Evolutionary conservation across 1,284 basidiomycete genomes (phyloP).

Genomic region (Mycocalia duriaeana): DNA sequence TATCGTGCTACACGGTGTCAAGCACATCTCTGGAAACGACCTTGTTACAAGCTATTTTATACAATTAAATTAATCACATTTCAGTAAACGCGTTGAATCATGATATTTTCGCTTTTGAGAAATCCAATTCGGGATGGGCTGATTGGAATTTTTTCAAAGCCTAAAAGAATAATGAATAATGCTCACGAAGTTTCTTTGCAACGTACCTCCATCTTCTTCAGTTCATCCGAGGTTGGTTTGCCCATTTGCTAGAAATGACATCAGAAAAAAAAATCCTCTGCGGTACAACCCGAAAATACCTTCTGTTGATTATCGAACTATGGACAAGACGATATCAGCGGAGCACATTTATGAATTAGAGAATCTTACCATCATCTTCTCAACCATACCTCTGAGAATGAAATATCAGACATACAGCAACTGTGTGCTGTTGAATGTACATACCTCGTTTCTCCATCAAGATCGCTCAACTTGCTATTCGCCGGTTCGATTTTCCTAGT

Average conservation of each 20-base stretch:
- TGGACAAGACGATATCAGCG: too few relatives aligned
- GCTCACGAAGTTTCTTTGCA: too few relatives aligned
- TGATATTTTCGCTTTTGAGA: slow-evolving; percentile 86
- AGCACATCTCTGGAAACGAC: too few relatives aligned
- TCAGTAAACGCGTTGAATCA: slow-evolving; percentile 27
- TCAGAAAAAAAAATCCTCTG: background rate
- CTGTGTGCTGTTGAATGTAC: slow-evolving; percentile 7
- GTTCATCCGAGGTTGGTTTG: slow-evolving; percentile 87
- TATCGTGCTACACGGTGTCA: too few relatives aligned
- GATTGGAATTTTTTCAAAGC: slow-evolving; percentile 86
- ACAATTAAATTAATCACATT: too few relatives aligned
- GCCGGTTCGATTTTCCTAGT: slow-evolving; percentile 94
- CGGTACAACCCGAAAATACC: slow-evolving; percentile 40
- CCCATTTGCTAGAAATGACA: slow-evolving; percentile 75
- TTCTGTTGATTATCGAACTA: slow-evolving; percentile 98
- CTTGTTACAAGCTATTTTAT: too few relatives aligned
- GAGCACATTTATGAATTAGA: slow-evolving; percentile 6
- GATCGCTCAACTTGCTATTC: slow-evolving; percentile 93
- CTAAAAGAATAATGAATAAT: too few relatives aligned
- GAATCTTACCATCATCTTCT: slow-evolving; percentile 97
- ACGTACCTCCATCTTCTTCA: slow-evolving; percentile 82
- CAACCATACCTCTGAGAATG: slow-evolving; percentile 83
- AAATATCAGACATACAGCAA: background rate
- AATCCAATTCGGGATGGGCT: slow-evolving; percentile 91
- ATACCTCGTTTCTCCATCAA: slow-evolving; percentile 89